Conservation (phyloP, 495 filamentous ascomycete genomes). For the Lindgomyces ingoldianus region DNA sequence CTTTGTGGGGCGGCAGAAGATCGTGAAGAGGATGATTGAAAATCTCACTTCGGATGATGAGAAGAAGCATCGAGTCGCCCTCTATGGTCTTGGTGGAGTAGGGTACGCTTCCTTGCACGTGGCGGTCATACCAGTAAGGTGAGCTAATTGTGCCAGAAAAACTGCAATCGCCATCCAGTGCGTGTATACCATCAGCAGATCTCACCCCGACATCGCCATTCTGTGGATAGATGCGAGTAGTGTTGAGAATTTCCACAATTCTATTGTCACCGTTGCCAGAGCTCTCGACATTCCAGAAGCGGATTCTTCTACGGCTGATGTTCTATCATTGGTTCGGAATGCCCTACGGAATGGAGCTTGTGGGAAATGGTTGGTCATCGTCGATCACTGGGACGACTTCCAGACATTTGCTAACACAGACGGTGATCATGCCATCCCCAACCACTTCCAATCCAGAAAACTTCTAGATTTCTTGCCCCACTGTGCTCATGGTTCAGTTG, state of each 20-base stretch:
- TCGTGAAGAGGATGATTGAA: background rate
- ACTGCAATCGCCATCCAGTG: constrained; percentile 1
- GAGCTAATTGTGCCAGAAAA: constrained; percentile 1
- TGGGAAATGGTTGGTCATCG: constrained; percentile 1
- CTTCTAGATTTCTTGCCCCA: constrained; percentile 4
- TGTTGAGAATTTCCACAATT: constrained; percentile 5
- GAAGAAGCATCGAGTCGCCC: background rate
- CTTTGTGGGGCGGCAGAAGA: constrained; percentile 1
- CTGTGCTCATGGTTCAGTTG: constrained; percentile 5
- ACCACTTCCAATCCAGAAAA: background rate
- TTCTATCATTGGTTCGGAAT: background rate
- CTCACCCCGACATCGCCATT: background rate
- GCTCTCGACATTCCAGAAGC: background rate
- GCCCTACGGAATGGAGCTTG: background rate
- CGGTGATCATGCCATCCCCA: background rate
- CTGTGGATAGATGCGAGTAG: constrained; percentile 9
- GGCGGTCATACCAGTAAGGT: background rate
- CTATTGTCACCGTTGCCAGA: background rate
- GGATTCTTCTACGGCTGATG: background rate
- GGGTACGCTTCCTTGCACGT: constrained; percentile 1
- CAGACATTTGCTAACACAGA: background rate
- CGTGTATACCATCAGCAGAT: background rate
- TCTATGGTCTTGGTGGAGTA: constrained; percentile 6
- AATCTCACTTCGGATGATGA: background rate
- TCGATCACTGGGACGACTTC: constrained; percentile 4